A percentile compares a stretch with the other conserved stretches of the same genome.
Evolutionary conservation across 257 asterid species (phyloP).

Genomic region (Voacanga thouarsii): DNA sequence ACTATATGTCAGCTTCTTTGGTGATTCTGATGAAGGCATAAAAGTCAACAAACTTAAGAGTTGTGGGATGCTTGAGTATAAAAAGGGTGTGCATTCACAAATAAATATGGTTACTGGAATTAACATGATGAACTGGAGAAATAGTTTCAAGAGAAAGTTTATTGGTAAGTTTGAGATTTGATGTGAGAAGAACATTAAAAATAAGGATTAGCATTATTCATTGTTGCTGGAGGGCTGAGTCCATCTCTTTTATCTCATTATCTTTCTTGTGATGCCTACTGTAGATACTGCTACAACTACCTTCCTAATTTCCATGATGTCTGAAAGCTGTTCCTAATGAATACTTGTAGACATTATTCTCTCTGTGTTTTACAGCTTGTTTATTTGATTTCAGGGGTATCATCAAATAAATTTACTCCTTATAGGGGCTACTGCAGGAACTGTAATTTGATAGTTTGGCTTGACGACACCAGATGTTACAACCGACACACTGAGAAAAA

Average conservation of each 20-base stretch:
- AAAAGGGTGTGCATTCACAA: conserved; percentile 14
- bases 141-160: conserved; percentile 41
- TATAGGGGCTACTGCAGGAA: conserved; percentile 63
- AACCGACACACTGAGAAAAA: conserved; percentile 19
- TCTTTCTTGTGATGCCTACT: not conserved
- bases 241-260: not conserved
- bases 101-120: conserved; percentile 14
- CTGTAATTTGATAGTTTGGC: conserved; percentile 66
- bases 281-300: not conserved
- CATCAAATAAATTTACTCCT: conserved; percentile 35
- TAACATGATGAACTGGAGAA: conserved; percentile 39
- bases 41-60: conserved; percentile 13
- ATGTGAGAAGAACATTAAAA: not conserved
- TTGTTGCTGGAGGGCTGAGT: not conserved
- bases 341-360: not conserved
- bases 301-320: not conserved
- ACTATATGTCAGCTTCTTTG: conserved; percentile 41
- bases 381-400: conserved; percentile 37
- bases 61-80: conserved; percentile 17
- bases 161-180: conserved; percentile 35
- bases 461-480: conserved; percentile 42
- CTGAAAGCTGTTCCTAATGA: not conserved
- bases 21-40: conserved; percentile 16
- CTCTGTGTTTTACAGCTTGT: not conserved
- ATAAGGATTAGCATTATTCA: not conserved